phyloP scores from a whole-genome alignment of 257 asterid genomes.

The Solanum pennellii region DNA sequence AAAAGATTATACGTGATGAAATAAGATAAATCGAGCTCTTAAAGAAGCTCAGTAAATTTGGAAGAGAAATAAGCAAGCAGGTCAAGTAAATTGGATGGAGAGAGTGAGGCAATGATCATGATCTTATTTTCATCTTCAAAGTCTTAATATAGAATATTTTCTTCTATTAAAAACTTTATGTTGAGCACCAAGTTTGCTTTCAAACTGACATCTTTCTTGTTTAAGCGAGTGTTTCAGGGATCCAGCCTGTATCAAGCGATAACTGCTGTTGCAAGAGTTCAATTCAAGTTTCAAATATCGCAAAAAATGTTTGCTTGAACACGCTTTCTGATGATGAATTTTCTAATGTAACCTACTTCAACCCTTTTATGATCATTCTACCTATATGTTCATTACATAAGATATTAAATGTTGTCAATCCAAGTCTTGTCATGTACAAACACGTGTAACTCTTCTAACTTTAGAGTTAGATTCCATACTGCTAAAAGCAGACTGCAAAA shows the following conservation, averaged over 20 bases:
- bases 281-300: constrained; percentile 24
- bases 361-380: background rate
- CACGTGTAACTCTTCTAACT: background rate
- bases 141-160: background rate
- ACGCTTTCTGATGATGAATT: constrained; percentile 24
- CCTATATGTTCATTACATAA: background rate
- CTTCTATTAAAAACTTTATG: background rate
- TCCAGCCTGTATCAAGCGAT: constrained; percentile 12
- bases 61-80: background rate
- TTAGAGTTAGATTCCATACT: too few species aligned
- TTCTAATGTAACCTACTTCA: background rate
- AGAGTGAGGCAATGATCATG: background rate
- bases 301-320: constrained; percentile 20
- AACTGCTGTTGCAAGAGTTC: constrained; percentile 18
- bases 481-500: background rate
- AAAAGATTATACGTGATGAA: background rate
- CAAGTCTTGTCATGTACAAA: background rate
- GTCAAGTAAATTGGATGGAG: background rate
- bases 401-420: background rate
- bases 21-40: background rate
- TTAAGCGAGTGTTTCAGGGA: constrained; percentile 21
- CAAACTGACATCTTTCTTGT: background rate
- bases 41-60: background rate
- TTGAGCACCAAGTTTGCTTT: background rate
- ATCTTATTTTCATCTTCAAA: background rate